Base-by-base conservation (phyloP, 345 rosid species). In the Euphorbia lathyris region DNA sequence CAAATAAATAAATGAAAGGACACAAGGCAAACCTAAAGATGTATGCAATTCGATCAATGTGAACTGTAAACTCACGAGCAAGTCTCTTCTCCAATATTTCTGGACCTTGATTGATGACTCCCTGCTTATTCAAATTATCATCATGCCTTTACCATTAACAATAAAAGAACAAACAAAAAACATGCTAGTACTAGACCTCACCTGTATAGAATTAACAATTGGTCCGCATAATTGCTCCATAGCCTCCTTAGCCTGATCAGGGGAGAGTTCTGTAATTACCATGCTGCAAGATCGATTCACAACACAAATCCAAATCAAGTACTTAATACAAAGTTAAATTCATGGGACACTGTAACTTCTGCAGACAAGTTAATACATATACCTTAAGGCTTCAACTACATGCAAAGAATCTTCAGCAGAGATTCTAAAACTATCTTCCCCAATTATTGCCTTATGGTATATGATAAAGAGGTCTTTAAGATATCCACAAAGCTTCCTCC, bases 301-400 rank as follows among this genome's bases (percentile, higher is more conserved):
- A 36, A 73, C 50, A 56, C 25, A 25, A 16, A 19, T 72, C 30
- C 58, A 64, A 61, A 32, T 69, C 45, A 77, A 69, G 64, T 58
- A 56, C 56, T 47, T 60, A 30, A 59, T 57, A 47, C 43, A 45
- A 34, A 77, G 45, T 23, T 56, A 60, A 59, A 34, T 43, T 61
- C 73, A 67, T 63, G 55, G 63, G 42, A 34, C 48, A 59, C 69
- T 38, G 43, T 58, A 34, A 72, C 60, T 69, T 66, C 72, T 53
- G 27, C 13, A 66, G 34, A 50, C 22, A 27, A 47, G 53, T 69
- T 51, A 65, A 67, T 72, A 71, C 45, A 43, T 34, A 17, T 80
- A 95, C 97, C 97, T 87, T 67, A 96, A 86, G 60, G 99, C 99
- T 83, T 96, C 99, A 13, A 96, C 98, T 38, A 96, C 81, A 79